A percentile compares a stretch with the other conserved stretches of the same genome.
These are phyloP conservation scores for Pseudoperonospora humuli DNA, from an alignment of 352 stramenopile species.

Conservation along the genomic window DNA sequence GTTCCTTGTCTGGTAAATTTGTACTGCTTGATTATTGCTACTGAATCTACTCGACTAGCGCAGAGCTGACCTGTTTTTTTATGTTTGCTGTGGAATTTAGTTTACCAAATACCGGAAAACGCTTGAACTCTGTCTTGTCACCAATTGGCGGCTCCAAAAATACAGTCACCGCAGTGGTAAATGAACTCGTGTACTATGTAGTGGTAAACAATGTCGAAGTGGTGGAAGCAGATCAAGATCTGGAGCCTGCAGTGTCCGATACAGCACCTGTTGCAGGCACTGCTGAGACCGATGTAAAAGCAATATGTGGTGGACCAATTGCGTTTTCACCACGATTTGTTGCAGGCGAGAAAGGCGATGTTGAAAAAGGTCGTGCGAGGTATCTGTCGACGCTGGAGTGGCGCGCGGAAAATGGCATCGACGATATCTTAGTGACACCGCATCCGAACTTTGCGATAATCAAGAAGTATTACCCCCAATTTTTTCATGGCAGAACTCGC, in stretches of 20 bases:
- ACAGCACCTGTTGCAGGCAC: constrained; percentile 11
- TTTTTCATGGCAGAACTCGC: constrained; percentile 81
- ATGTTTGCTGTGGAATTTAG: constrained; percentile 7
- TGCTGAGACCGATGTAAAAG: constrained; percentile 9
- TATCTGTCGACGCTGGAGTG: constrained; percentile 80
- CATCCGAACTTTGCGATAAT: constrained; percentile 82
- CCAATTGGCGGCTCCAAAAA: constrained; percentile 12
- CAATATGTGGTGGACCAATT: constrained; percentile 56
- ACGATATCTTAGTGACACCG: constrained; percentile 77
- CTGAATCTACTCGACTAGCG: not conserved
- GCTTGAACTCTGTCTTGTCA: constrained; percentile 12
- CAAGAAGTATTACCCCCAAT: constrained; percentile 90
- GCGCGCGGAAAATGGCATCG: constrained; percentile 79
- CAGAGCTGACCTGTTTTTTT: constrained; percentile 6
- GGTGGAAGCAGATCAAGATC: constrained; percentile 50
- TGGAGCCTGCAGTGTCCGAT: constrained; percentile 17
- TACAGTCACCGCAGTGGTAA: constrained; percentile 16
- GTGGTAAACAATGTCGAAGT: constrained; percentile 57
- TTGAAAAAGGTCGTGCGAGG: constrained; percentile 63
- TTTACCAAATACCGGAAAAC: constrained; percentile 19
- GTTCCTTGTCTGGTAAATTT: constrained; percentile 46
- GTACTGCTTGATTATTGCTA: not conserved
- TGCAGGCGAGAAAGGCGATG: constrained; percentile 77
- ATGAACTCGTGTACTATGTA: constrained; percentile 41
- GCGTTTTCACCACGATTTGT: constrained; percentile 76